Evolutionary conservation across 192 early-diverging fungal species (phyloP).

Genomic region (Blastocladiella britannica): DNA sequence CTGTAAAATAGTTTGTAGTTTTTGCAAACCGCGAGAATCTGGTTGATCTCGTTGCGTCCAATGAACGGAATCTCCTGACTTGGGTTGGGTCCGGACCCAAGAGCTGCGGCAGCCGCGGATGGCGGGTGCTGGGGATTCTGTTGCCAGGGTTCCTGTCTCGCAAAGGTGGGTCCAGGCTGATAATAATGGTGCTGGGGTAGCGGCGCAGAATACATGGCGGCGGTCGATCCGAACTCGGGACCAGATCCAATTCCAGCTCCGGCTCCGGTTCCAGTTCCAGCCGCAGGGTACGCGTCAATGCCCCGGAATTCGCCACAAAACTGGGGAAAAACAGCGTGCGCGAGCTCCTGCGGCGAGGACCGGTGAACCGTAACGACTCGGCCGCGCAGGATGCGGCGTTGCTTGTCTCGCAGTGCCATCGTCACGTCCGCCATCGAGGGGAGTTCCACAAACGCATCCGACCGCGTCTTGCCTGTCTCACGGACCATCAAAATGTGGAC

Average conservation of each 20-base stretch:
- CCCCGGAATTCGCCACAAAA: not conserved
- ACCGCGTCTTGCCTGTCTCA: slow-evolving; percentile 16
- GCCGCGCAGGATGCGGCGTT: slow-evolving; percentile 11
- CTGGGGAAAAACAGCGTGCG: slow-evolving; percentile 13
- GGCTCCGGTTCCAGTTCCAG: slow-evolving; percentile 4
- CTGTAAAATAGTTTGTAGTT: slow-evolving; percentile 17
- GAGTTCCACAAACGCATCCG: slow-evolving; percentile 21
- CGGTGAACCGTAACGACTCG: slow-evolving; percentile 10
- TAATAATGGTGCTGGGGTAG: not conserved
- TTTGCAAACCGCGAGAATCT: slow-evolving; percentile 16
- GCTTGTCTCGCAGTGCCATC: slow-evolving; percentile 9
- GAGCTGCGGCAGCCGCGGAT: not conserved
- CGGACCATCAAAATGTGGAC: slow-evolving; percentile 21
- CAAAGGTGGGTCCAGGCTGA: too few relatives aligned
- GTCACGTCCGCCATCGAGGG: slow-evolving; percentile 13
- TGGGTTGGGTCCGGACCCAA: not conserved
- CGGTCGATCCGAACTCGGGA: not conserved
- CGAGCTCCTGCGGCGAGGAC: slow-evolving; percentile 15
- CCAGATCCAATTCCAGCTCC: not conserved
- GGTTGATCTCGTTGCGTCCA: slow-evolving; percentile 19
- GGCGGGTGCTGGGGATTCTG: not conserved
- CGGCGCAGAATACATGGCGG: not conserved
- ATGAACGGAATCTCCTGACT: slow-evolving; percentile 3
- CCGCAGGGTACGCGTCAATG: not conserved
- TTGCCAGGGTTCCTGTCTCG: too few relatives aligned